These are phyloP conservation scores for Toxicodendron radicans DNA, from an alignment of 345 rosid genomes.

Conservation along the genomic window DNA sequence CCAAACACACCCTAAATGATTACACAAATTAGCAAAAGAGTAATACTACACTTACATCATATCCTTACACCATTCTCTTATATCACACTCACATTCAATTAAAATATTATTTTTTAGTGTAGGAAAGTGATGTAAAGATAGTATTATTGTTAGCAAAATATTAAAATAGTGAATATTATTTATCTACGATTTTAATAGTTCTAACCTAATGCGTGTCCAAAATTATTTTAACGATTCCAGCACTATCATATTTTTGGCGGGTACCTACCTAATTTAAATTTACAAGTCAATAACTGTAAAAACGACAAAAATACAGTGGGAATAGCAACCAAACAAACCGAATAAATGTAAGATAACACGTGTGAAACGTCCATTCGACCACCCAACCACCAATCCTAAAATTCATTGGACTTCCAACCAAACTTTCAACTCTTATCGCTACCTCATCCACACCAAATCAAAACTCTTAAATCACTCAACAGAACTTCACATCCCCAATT, in stretches of 20 bases:
- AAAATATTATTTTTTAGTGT: too few species aligned
- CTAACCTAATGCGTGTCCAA: too few species aligned
- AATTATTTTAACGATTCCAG: neutral
- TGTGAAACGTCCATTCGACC: neutral
- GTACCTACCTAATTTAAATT: neutral
- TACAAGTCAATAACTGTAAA: neutral
- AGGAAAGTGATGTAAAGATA: too few species aligned
- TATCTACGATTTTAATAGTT: too few species aligned
- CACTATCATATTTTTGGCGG: neutral
- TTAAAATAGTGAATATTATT: too few species aligned
- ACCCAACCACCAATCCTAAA: neutral
- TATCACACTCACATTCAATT: too few species aligned
- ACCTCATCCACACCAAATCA: neutral
- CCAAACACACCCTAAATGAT: too few species aligned
- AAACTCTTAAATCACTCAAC: neutral
- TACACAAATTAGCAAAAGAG: too few species aligned
- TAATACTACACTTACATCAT: too few species aligned
- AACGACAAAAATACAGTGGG: neutral
- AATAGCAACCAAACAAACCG: neutral
- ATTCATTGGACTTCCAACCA: neutral
- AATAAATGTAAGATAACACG: neutral
- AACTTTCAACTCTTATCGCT: neutral
- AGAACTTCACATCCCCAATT: neutral
- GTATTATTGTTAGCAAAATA: too few species aligned
- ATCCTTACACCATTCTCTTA: too few species aligned